Evolutionary conservation across 225 moss, liverwort and hornwort species (phyloP).

Genomic region (Bryum argenteum): DNA sequence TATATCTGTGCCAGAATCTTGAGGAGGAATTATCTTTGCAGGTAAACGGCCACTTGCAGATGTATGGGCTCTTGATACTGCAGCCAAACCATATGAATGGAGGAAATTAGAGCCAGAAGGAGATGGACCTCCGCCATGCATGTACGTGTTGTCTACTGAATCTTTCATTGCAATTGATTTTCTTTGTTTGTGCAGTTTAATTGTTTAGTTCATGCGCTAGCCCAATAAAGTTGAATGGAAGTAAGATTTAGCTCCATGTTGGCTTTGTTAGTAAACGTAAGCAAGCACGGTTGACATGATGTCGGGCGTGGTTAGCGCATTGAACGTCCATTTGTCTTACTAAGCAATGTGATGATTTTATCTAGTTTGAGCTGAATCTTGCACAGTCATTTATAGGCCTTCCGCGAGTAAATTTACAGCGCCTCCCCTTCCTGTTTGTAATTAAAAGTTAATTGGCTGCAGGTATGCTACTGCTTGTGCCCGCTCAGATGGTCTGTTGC

Average conservation of each 20-base stretch:
- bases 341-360: background rate
- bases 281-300: background rate
- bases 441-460: slow-evolving; percentile 24
- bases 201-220: no score
- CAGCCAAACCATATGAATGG: slow-evolving; percentile 60
- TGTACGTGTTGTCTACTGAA: slow-evolving; percentile 31
- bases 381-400: slow-evolving; percentile 1
- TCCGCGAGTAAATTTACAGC: slow-evolving; percentile 5
- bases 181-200: no score
- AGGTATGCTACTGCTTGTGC: slow-evolving; percentile 79
- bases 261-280: background rate
- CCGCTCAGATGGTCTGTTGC: slow-evolving; percentile 63
- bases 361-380: slow-evolving; percentile 5
- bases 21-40: slow-evolving; percentile 24
- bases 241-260: background rate
- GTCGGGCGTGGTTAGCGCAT: background rate
- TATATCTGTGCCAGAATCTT: slow-evolving; percentile 17
- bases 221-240: no score
- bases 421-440: background rate
- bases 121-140: slow-evolving; percentile 57
- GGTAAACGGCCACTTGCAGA: slow-evolving; percentile 58
- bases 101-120: slow-evolving; percentile 58
- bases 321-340: slow-evolving; percentile 1
- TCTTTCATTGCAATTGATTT: background rate
- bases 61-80: slow-evolving; percentile 61